A percentile compares a stretch with the other conserved stretches of the same genome.
These are phyloP conservation scores for Entomortierella parvispora DNA, from an alignment of 192 early-diverging fungal species.

Conservation along the genomic window DNA sequence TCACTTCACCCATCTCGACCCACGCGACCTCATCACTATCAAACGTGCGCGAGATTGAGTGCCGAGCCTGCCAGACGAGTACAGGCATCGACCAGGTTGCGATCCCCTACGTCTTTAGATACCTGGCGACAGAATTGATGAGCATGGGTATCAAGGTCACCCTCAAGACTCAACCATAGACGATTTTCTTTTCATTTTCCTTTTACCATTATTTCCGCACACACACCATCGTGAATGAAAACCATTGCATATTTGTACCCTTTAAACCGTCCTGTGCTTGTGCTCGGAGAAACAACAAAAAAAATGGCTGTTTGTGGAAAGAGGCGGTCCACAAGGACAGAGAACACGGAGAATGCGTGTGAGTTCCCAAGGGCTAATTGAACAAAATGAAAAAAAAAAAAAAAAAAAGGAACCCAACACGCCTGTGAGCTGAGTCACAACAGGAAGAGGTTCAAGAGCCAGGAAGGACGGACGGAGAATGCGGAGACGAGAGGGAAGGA, in stretches of 20 bases:
- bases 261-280: too few species aligned
- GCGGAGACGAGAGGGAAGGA: slow-evolving; percentile 8
- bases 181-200: slow-evolving; percentile 5
- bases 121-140: slow-evolving; percentile 94
- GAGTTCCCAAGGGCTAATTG: too few species aligned
- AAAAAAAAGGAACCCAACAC: not conserved
- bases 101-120: slow-evolving; percentile 96
- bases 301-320: too few species aligned
- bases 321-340: too few species aligned
- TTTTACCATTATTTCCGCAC: too few species aligned
- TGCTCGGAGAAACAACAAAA: too few species aligned
- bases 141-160: slow-evolving; percentile 97
- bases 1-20: slow-evolving; percentile 81
- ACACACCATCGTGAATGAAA: too few species aligned
- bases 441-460: not conserved
- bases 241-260: slow-evolving; percentile 7
- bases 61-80: slow-evolving; percentile 78
- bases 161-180: slow-evolving; percentile 75
- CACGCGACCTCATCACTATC: slow-evolving; percentile 52
- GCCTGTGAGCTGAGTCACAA: not conserved
- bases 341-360: too few species aligned
- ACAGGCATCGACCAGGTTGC: slow-evolving; percentile 89
- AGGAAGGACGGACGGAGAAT: slow-evolving; percentile 1
- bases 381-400: slow-evolving; percentile 7
- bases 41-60: slow-evolving; percentile 69